Base-by-base conservation (phyloP, 2,329 filamentous ascomycete species). In the Colletotrichum sp. region DNA sequence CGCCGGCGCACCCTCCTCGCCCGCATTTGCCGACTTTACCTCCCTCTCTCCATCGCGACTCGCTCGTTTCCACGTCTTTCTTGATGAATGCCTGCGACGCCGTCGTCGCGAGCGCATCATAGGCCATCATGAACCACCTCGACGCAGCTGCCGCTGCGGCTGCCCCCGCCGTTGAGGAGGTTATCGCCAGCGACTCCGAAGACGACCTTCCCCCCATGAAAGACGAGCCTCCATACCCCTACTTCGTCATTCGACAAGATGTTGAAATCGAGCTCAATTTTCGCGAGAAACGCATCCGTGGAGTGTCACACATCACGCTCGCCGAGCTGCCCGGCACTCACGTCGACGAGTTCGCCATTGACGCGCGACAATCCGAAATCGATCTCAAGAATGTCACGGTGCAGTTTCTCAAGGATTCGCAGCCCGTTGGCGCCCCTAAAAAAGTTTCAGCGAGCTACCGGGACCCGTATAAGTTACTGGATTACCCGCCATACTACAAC, bases 251-350 rank as follows among this genome's bases (percentile, higher is more conserved):
- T 71, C 94, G 96, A 85, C 96, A 99, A 86, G 95, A 95, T 83
- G 93, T 99, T 66, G 93, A 96, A 80, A 89, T 99, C 76, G 96
- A 99, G 81, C 89, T 99, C 82, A 95, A 98, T 86, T 98, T 99
- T 83, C 90, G 91, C 78, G 91, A 91, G 70, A 93, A 93, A 84
- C 91, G 89, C 81, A 87, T 99, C 81, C 93, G 91, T 77, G 97
- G 97, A 67, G 93, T 91, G 78, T 95, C 95, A 11, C 94, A 96
- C 79, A 94, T 99, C 79, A 94, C 93, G 34, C 92, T 99, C 70
- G 93, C 94, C 79, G 88, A 90, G 74, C 88, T 91, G 75, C 89
- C 89, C 80, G 55, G 55, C 73, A 39, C 91, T 75, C 91, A 92
- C 69, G 88, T 93, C 55, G 87, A 90, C 63, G 88, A 90, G 69